Evolutionary conservation across 2,329 filamentous ascomycete species (phyloP), one percentile per base, ranked within the genome.

Genomic region (Microthyrium microscopicum): DNA sequence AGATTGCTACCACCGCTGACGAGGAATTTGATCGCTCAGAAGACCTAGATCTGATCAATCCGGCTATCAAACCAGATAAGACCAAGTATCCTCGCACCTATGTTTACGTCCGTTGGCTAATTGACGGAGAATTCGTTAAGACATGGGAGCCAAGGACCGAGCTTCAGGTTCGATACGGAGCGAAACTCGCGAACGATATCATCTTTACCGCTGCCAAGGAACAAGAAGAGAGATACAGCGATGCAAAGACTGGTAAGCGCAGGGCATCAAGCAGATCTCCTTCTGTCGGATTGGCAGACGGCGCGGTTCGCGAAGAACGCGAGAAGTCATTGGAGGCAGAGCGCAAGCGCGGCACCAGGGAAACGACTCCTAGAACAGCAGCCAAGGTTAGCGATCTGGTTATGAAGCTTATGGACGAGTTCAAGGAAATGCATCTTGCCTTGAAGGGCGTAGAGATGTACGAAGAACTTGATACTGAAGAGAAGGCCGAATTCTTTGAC

Each of bases 61-160:
- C 29, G 29, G 29, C 29, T 7, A 9, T 31, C 17, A 31, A 31
- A 31, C 17, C 29, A 31, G 29, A 20, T 17, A 31, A 31, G 29
- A 31, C 29, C 29, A 31, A 31, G 29, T 31, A 31, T 17, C 29
- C 29, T 31, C 29, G 29, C 29, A 31, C 29, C 29, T 31, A 31
- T 17, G 29, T 31, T 31, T 31, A 31, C 29, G 29, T 31, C 17
- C 29, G 29, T 31, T 31, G 29, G 29, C 29, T 31, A 17, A 31
- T 31, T 29, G 26, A 29, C 26, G 26, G 26, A 29, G 26, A 29
- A 29, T 29, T 31, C 18, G 29, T 31, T 20, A 31, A 31, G 29
- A 31, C 29, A 20, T 31, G 29, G 29, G 29, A 31, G 29, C 29
- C 29, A 20, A 31, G 29, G 29, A 31, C 29, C 9, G 29, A 31